These are phyloP conservation scores for Ophiocordyceps sinensis DNA, from an alignment of 2,329 filamentous ascomycete genomes.

Conservation along the genomic window DNA sequence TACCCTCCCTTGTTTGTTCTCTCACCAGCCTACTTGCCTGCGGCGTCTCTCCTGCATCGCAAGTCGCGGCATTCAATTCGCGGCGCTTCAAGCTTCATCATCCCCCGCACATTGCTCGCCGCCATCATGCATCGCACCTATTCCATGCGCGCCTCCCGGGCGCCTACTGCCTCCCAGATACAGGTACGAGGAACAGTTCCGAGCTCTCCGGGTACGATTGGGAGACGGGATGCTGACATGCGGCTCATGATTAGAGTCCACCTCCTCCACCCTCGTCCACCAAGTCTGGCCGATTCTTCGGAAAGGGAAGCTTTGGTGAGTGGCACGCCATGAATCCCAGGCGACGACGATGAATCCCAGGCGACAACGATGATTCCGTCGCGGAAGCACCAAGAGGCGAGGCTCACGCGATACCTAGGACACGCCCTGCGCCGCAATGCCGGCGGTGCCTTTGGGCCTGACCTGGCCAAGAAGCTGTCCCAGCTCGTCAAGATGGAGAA, in stretches of 20 bases:
- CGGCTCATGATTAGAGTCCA: slow-evolving; percentile 50
- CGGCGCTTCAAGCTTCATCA: neutral
- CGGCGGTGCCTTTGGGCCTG: slow-evolving; percentile 64
- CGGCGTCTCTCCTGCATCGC: neutral
- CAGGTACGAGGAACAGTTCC: slow-evolving; percentile 26
- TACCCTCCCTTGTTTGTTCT: neutral
- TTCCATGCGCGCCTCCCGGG: slow-evolving; percentile 94
- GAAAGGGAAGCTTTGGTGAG: slow-evolving; percentile 73
- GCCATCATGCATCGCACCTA: slow-evolving; percentile 89
- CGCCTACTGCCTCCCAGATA: slow-evolving; percentile 75
- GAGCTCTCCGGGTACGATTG: neutral
- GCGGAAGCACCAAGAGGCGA: neutral
- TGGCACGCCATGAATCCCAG: slow-evolving; percentile 6
- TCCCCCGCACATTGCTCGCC: neutral
- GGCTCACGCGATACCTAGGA: slow-evolving; percentile 21
- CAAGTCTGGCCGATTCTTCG: slow-evolving; percentile 81
- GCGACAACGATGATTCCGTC: neutral
- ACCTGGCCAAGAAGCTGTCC: slow-evolving; percentile 93
- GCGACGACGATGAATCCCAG: neutral
- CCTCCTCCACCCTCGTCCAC: slow-evolving; percentile 84
- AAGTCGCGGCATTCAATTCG: neutral
- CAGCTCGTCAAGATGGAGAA: slow-evolving; percentile 99
- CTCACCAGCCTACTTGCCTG: neutral
- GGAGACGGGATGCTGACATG: neutral
- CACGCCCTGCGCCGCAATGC: slow-evolving; percentile 60